A percentile compares a stretch with the other conserved stretches of the same genome.
Evolutionary conservation across 495 filamentous ascomycete genomes (phyloP).

Genomic region (Letharia lupina): DNA sequence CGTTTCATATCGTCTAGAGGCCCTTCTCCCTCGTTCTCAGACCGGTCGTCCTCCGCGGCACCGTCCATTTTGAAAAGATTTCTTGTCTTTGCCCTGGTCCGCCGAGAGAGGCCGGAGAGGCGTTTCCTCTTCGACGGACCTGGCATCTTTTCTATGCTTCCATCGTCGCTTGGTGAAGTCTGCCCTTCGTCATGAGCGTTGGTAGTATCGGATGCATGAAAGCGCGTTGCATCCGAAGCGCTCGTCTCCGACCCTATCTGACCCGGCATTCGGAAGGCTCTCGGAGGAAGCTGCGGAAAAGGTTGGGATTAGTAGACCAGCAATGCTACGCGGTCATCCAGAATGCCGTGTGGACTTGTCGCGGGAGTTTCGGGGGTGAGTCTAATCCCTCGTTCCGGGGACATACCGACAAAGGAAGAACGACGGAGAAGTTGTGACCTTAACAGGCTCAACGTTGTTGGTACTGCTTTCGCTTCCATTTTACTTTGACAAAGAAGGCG

Average conservation of each 20-base stretch:
- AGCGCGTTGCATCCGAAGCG: background rate
- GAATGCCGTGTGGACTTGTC: background rate
- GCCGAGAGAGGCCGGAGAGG: slow-evolving; percentile 15
- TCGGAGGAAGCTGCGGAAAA: background rate
- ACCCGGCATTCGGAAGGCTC: background rate
- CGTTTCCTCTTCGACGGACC: slow-evolving; percentile 5
- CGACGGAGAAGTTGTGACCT: too few species aligned
- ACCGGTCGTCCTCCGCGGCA: background rate
- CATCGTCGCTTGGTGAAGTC: slow-evolving; percentile 7
- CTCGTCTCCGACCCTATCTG: background rate
- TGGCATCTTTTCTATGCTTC: slow-evolving; percentile 7
- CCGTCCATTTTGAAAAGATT: slow-evolving; percentile 15
- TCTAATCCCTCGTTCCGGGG: background rate
- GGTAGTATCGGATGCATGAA: background rate
- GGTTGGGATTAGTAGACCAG: background rate
- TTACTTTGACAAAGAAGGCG: background rate
- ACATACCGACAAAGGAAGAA: background rate
- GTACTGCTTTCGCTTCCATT: background rate
- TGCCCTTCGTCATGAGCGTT: background rate
- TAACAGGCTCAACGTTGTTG: background rate
- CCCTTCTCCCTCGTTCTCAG: background rate
- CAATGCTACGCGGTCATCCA: background rate
- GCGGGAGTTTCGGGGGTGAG: background rate
- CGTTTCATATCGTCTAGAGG: slow-evolving; percentile 15
- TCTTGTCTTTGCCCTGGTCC: slow-evolving; percentile 19